Conservation (phyloP, 2,329 filamentous ascomycete genomes). For the Parastagonospora avenae region DNA sequence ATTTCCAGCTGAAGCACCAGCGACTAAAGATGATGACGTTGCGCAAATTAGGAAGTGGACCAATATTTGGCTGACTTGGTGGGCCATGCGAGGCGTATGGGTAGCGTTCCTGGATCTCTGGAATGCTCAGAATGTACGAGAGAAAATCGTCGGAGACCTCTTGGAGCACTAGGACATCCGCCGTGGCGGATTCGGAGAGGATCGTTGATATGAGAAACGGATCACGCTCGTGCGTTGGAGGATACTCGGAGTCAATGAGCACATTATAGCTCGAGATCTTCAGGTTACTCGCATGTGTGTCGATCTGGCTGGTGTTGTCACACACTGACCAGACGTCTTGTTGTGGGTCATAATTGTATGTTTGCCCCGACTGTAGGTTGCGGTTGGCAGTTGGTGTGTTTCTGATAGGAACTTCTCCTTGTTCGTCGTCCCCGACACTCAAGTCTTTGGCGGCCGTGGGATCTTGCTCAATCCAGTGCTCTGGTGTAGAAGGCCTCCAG, state of each 20-base stretch:
- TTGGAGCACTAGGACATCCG: slow-evolving; percentile 57
- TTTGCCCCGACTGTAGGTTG: slow-evolving; percentile 28
- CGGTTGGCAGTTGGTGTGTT: slow-evolving; percentile 9
- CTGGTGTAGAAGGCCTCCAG: slow-evolving; percentile 3
- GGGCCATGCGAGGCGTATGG: slow-evolving; percentile 64
- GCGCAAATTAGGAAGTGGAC: slow-evolving; percentile 63
- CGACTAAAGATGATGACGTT: slow-evolving; percentile 67
- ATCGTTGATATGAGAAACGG: slow-evolving; percentile 44
- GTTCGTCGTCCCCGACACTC: slow-evolving; percentile 2
- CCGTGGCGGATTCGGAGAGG: slow-evolving; percentile 36
- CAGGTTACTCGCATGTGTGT: slow-evolving; percentile 19
- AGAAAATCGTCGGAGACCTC: slow-evolving; percentile 71
- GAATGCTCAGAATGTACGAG: slow-evolving; percentile 57
- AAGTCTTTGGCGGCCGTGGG: not conserved
- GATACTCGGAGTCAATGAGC: slow-evolving; percentile 47
- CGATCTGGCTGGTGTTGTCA: not conserved
- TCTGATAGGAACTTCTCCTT: not conserved
- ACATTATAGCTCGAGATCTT: slow-evolving; percentile 53
- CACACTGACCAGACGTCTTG: slow-evolving; percentile 28
- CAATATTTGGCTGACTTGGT: slow-evolving; percentile 57
- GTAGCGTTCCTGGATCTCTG: slow-evolving; percentile 56
- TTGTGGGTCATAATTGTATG: slow-evolving; percentile 36
- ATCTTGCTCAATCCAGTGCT: slow-evolving; percentile 19
- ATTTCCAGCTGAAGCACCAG: slow-evolving; percentile 61
- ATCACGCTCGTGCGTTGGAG: slow-evolving; percentile 45